Percentiles rank a stretch among this genome's conserved stretches.
Evolutionary conservation across 345 rosid species (phyloP).

Genomic region (Bruguiera parviflora): DNA sequence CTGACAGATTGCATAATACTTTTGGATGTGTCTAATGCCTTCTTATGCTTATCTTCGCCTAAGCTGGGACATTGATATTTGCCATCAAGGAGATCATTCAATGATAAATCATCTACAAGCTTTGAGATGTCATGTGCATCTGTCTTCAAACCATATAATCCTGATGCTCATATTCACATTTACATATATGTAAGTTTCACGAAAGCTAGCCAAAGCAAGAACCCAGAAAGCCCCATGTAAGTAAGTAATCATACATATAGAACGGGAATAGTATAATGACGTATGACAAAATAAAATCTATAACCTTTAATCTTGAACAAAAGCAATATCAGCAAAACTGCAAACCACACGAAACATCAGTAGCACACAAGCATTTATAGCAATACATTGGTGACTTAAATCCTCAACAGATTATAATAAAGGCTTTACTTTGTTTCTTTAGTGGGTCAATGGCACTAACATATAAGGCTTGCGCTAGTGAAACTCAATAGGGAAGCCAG

Average conservation of each 20-base stretch:
- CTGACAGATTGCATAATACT: constrained; percentile 50
- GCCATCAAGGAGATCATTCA: constrained; percentile 79
- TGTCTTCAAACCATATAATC: constrained; percentile 79
- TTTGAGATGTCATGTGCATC: constrained; percentile 63
- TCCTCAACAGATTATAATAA: too few relatives aligned
- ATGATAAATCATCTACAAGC: constrained; percentile 65
- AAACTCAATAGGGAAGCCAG: too few relatives aligned
- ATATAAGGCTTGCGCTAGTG: too few relatives aligned
- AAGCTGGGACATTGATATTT: constrained; percentile 49
- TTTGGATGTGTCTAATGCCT: constrained; percentile 38
- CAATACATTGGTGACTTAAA: too few relatives aligned
- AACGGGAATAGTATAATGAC: not conserved
- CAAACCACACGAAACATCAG: too few relatives aligned
- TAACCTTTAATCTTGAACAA: not conserved
- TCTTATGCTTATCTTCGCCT: constrained; percentile 64
- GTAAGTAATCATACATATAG: not conserved
- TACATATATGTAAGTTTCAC: constrained; percentile 10
- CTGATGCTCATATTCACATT: constrained; percentile 43
- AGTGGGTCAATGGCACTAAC: too few relatives aligned
- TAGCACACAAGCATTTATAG: too few relatives aligned
- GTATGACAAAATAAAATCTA: not conserved
- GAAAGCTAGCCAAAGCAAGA: constrained; percentile 1
- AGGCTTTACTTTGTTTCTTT: too few relatives aligned
- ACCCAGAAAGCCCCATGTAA: not conserved
- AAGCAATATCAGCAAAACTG: too few relatives aligned